Evolutionary conservation across 164 flowering plant species (phyloP), one percentile per base, ranked within the genome.

Genomic region (Warburgia ugandensis): DNA sequence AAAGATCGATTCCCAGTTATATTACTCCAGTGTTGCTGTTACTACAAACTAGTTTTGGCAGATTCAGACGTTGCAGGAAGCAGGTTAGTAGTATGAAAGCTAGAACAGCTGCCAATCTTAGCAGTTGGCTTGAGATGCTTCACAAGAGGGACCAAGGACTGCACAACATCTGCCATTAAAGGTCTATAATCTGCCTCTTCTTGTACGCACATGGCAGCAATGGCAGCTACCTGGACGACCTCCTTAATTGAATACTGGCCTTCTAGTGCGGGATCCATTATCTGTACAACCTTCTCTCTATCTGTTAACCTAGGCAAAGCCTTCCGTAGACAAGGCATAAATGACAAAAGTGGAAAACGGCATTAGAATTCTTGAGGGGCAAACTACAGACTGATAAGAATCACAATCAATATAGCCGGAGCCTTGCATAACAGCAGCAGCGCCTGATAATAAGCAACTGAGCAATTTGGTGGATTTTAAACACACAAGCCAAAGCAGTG

Each of bases 201-300:
- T 61, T 88, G 97, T 35, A 92, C 95, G 29, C 99, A 92, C 96
- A 92, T 88, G 17, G 95, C 90, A n/a, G 99, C 97, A 52, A 92
- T 88, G 35, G 99, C 99, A 16, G 99, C 97, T 33, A 92, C 94
- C 70, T 92, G 99, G 68, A 88, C 57, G 17, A 71, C 95, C 60
- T 92, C 97, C 68, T 92, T 92, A 80, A 77, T 69, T 6, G 89
- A 77, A 64, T 92, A 88, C 55, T 86, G 95, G 48, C 94, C 92
- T 43, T 82, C 94, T 63, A 92, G 19, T 20, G 84, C 70, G 3
- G 97, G 95, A 66, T 88, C 99, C 94, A 88, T 88, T 20, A 92
- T 92, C 58, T 84, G 63, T 23, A 67, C 74, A 32, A 92, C 94
- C 70, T 80, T 84, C 48, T 92, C 95, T 60, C 95, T 75, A 38